Evolutionary conservation across 768 basidiomycete genomes (phyloP).

Genomic region (Chalciporus pseudorubinellus): DNA sequence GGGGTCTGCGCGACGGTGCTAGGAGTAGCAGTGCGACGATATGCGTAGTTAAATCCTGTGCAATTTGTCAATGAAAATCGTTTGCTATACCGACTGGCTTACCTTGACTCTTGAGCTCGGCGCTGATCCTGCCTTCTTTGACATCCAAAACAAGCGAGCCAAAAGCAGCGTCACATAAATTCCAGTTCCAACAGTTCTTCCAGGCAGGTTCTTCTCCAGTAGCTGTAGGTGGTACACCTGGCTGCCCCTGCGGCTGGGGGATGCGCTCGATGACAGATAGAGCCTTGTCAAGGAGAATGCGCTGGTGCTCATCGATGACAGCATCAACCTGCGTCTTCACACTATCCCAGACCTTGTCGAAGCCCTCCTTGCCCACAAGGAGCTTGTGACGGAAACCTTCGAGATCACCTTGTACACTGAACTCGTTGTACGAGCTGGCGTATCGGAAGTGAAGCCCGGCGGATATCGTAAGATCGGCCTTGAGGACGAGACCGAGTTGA

Average conservation of each 20-base stretch:
- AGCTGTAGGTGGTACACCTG: conserved; percentile 42
- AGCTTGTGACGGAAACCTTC: conserved; percentile 87
- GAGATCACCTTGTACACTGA: conserved; percentile 86
- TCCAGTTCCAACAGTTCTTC: conserved; percentile 99
- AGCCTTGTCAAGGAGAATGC: conserved; percentile 84
- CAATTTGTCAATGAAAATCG: conserved; percentile 6
- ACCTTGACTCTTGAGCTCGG: conserved; percentile 93
- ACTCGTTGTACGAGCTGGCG: conserved; percentile 94
- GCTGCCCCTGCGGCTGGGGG: conserved; percentile 49
- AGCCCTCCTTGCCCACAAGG: conserved; percentile 69
- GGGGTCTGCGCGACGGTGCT: conserved; percentile 56
- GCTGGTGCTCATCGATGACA: conserved; percentile 89
- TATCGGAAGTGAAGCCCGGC: conserved; percentile 98
- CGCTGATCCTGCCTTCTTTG: conserved; percentile 88
- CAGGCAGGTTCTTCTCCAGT: conserved; percentile 86
- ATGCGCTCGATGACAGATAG: conserved; percentile 80
- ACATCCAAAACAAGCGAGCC: conserved; percentile 86
- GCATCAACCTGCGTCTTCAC: conserved; percentile 89
- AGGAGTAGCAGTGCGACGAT: conserved; percentile 68
- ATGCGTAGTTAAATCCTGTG: conserved; percentile 93
- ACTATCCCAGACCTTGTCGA: conserved; percentile 92
- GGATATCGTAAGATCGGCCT: conserved; percentile 91
- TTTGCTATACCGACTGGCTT: conserved; percentile 16
- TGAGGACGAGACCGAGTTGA: conserved; percentile 85
- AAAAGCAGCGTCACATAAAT: conserved; percentile 92